These are phyloP conservation scores for Angophora floribunda DNA, from an alignment of 345 rosid species.

Conservation along the genomic window DNA sequence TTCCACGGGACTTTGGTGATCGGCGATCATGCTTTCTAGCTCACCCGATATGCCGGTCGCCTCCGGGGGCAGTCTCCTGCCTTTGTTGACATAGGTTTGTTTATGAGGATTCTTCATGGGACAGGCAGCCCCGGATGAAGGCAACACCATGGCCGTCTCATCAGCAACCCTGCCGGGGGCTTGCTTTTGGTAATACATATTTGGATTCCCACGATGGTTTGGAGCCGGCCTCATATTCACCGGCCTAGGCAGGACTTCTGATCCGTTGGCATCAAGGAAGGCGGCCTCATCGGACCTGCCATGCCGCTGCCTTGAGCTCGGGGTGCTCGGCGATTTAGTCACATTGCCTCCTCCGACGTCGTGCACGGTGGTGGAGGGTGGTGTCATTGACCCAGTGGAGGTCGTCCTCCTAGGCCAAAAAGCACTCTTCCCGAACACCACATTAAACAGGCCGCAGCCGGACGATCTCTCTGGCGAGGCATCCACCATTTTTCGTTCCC, in stretches of 20 bases:
- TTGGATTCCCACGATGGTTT: not conserved
- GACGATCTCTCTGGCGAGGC: conserved; percentile 33
- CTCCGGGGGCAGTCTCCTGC: conserved; percentile 42
- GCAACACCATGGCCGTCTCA: not conserved
- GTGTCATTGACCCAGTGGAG: conserved; percentile 35
- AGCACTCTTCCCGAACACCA: conserved; percentile 46
- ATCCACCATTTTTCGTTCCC: conserved; percentile 10
- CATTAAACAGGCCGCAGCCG: conserved; percentile 62
- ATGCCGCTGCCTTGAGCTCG: conserved; percentile 23
- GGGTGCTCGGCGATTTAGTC: conserved; percentile 25
- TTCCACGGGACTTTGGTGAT: conserved; percentile 57
- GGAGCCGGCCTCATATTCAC: not conserved
- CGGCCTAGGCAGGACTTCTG: conserved; percentile 9
- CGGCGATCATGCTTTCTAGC: conserved; percentile 71
- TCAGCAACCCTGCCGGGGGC: conserved; percentile 2
- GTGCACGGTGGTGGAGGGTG: not conserved
- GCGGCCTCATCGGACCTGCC: conserved; percentile 36
- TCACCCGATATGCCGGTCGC: conserved; percentile 70
- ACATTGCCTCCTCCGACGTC: conserved; percentile 14
- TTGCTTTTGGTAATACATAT: conserved; percentile 4
- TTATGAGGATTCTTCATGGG: not conserved
- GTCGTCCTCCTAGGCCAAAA: conserved; percentile 54
- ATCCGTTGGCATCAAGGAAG: conserved; percentile 13
- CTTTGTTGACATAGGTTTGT: conserved; percentile 17
- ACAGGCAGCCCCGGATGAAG: not conserved